phyloP scores from a whole-genome alignment of 306 rosid genomes.

The Albizia julibrissin region DNA sequence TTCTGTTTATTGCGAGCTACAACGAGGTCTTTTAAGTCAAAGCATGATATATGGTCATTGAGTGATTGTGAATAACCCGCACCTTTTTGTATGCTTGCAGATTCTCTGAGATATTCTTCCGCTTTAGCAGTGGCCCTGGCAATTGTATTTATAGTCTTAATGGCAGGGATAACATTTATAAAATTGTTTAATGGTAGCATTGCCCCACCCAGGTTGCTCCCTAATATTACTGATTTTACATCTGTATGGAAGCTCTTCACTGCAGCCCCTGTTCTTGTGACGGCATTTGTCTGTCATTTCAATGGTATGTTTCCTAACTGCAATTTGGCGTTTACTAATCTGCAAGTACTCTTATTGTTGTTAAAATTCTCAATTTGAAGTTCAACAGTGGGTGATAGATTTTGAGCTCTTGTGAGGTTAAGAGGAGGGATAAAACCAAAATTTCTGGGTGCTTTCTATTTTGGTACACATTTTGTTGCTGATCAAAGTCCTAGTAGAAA shows the following conservation, averaged over 20 bases:
- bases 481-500: neutral
- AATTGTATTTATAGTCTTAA: conserved; percentile 59
- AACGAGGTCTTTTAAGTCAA: neutral
- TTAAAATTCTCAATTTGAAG: neutral
- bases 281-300: conserved; percentile 74
- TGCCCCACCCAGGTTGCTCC: conserved; percentile 59
- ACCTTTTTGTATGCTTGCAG: conserved; percentile 47
- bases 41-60: conserved; percentile 5
- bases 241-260: conserved; percentile 72
- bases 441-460: neutral
- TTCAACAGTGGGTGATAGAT: neutral
- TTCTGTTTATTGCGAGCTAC: neutral
- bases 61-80: conserved; percentile 1
- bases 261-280: conserved; percentile 71
- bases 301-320: conserved; percentile 48
- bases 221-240: conserved; percentile 47
- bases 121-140: conserved; percentile 72
- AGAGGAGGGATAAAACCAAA: neutral
- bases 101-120: conserved; percentile 65
- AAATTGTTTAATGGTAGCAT: conserved; percentile 57
- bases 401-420: neutral
- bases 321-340: conserved; percentile 7
- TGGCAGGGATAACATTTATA: conserved; percentile 60
- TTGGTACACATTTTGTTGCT: neutral
- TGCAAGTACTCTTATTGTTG: conserved; percentile 1